phyloP scores from a whole-genome alignment of 2,329 filamentous ascomycete genomes.

The Leptographium lundbergii region DNA sequence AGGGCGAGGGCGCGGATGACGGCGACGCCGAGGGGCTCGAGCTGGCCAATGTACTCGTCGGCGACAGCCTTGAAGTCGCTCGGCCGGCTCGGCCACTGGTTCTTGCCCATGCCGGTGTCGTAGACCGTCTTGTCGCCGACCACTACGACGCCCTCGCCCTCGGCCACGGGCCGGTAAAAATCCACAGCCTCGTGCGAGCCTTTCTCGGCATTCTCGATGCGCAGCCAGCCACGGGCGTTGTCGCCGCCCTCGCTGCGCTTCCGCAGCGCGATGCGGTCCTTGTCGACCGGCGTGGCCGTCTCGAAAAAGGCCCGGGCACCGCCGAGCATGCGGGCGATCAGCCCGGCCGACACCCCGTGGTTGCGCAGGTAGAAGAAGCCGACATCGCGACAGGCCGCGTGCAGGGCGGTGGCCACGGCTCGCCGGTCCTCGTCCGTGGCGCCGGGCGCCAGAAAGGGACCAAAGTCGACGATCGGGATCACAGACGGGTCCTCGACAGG shows the following conservation, averaged over 20 bases:
- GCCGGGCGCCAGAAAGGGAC: neutral
- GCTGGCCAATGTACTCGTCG: neutral
- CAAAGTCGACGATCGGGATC: conserved; percentile 4
- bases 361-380: conserved; percentile 41
- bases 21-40: neutral
- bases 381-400: conserved; percentile 6
- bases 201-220: conserved; percentile 1
- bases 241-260: conserved; percentile 2
- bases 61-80: neutral
- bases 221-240: conserved; percentile 6
- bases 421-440: neutral
- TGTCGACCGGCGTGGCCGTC: neutral
- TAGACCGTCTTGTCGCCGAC: neutral
- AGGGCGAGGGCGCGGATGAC: conserved; percentile 1
- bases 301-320: conserved; percentile 2
- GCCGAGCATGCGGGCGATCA: conserved; percentile 13
- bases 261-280: conserved; percentile 1
- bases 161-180: neutral
- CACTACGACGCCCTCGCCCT: neutral
- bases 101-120: conserved; percentile 1
- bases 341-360: conserved; percentile 28
- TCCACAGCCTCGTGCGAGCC: conserved; percentile 4
- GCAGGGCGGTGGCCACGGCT: neutral
- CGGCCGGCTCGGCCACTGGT: conserved; percentile 3
- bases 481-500: neutral